A percentile compares a stretch with the other conserved stretches of the same genome.
Conservation (phyloP, 352 stramenopile species). For the Phytophthora constricta region DNA sequence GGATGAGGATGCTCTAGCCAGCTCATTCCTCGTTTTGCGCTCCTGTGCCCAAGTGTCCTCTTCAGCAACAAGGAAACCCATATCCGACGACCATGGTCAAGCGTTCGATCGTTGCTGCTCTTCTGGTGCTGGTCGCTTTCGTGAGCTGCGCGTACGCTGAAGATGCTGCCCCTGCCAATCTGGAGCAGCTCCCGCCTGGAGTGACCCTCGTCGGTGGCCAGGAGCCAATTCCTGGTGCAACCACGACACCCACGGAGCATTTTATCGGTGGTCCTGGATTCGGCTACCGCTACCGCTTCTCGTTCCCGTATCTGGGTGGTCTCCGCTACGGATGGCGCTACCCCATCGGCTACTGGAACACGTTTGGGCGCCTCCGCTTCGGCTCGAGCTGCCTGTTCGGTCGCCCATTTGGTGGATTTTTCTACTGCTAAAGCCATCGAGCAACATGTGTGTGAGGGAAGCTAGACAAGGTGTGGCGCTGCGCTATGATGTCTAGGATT, state of each 20-base stretch:
- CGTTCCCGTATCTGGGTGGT: constrained; percentile 33
- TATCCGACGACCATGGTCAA: constrained; percentile 12
- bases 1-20: neutral
- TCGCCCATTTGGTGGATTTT: constrained; percentile 40
- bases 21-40: constrained; percentile 4
- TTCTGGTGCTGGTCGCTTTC: constrained; percentile 12
- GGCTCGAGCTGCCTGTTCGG: constrained; percentile 37
- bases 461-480: too few species aligned
- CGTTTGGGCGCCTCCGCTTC: constrained; percentile 40
- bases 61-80: neutral
- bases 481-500: too few species aligned
- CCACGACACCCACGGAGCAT: constrained; percentile 1
- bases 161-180: neutral
- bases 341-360: constrained; percentile 50
- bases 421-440: constrained; percentile 42
- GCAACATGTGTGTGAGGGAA: neutral
- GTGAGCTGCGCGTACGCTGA: constrained; percentile 11
- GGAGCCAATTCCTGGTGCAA: constrained; percentile 14
- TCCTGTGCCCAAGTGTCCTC: constrained; percentile 3
- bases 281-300: constrained; percentile 39
- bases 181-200: constrained; percentile 16
- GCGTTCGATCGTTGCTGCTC: constrained; percentile 17
- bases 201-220: constrained; percentile 21
- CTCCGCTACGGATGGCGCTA: constrained; percentile 52
- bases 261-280: constrained; percentile 10